A percentile compares a stretch with the other conserved stretches of the same genome.
These are phyloP conservation scores for Myrica gale DNA, from an alignment of 306 rosid genomes.

Conservation along the genomic window DNA sequence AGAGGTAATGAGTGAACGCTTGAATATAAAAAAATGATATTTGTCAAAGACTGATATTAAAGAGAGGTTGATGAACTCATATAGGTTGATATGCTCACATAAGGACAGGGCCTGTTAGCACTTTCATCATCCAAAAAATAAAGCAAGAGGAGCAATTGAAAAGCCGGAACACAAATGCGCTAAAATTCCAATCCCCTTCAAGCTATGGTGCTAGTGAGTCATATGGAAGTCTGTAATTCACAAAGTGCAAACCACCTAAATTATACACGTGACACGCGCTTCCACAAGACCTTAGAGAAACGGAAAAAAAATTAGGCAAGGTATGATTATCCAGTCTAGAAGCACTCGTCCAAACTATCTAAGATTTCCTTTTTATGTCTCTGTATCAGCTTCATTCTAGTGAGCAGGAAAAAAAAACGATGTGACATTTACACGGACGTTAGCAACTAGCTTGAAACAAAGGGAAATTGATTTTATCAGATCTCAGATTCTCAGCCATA, in stretches of 20 bases:
- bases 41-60: no score
- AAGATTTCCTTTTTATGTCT: background rate
- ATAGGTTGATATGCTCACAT: no score
- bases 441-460: background rate
- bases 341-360: background rate
- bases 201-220: background rate
- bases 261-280: background rate
- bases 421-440: background rate
- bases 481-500: background rate
- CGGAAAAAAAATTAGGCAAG: background rate
- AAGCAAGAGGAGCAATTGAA: no score
- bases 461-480: background rate
- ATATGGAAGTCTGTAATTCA: background rate
- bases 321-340: background rate
- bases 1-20: background rate
- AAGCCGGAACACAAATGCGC: background rate
- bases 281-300: background rate
- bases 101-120: no score
- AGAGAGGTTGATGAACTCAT: no score
- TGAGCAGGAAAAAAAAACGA: no score
- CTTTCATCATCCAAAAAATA: no score
- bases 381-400: no score
- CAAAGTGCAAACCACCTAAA: slow-evolving; percentile 8
- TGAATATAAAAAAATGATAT: background rate
- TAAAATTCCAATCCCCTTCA: background rate